Base-by-base conservation (phyloP, 768 basidiomycete genomes). In the Boletellus emodensis region DNA sequence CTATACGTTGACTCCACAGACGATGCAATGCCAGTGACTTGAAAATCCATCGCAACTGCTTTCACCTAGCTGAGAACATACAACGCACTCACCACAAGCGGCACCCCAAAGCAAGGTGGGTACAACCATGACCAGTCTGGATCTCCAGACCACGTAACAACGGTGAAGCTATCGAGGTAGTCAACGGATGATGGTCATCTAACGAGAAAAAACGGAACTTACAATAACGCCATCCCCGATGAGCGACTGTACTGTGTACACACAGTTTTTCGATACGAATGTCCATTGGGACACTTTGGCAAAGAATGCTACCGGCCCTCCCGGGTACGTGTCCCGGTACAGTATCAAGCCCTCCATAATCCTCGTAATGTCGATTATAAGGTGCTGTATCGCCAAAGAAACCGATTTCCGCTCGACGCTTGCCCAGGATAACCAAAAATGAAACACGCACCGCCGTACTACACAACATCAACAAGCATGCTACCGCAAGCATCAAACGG, bases 131-230 rank as follows among this genome's bases (percentile, higher is more conserved):
- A 61, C 40, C 39, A 40, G 49, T 5, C 48, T 17, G 15, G 53
- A 58, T 39, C 57, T 62, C 65, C 65, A 66, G n/a, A 63, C 63
- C 33, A 58, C 51, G 37, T 67, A 68, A 24, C 46, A 53, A 11
- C 55, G 52, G 42, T 54, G 49, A 28, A 56, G 44, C 55, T 56
- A 17, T 24, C 13, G 44, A 2, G 3, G 15, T 2, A 15, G 14
- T 49, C 17, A 34, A 4, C 12, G 41, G 17, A 44, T 30, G 32
- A n/a, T 6, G 12, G 18, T 35, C 28, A 7, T 24, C 7, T 3
- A 0, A 10, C n/a, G 9, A 47, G 24, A 36, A 30, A 3, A 39
- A 13, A 6, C 9, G 14, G 12, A 24, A 36, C 61, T 12, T n/a
- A 64, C 64, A 9, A 66, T 46, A 1, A 66, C 59, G 2, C 55